phyloP scores from a whole-genome alignment of 768 basidiomycete species.

The Tulasnella sp. region DNA sequence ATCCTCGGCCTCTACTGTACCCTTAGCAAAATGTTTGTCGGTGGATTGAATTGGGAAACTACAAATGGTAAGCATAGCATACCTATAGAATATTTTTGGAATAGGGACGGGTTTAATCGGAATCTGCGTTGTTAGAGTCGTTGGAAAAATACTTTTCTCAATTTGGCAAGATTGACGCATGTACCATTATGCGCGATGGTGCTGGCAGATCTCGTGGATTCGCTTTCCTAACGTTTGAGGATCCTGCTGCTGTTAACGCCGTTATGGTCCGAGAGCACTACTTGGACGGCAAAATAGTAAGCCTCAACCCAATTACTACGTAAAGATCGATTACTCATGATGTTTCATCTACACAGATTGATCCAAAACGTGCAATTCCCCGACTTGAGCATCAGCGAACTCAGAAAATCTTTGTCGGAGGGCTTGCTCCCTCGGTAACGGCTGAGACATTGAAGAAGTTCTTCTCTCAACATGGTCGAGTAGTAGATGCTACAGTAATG shows the following conservation, averaged over 20 bases:
- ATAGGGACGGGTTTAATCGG: constrained; percentile 7
- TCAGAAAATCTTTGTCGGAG: constrained; percentile 93
- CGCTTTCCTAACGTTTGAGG: constrained; percentile 93
- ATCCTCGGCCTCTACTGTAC: constrained; percentile 25
- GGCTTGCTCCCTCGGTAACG: constrained; percentile 81
- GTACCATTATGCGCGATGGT: constrained; percentile 97
- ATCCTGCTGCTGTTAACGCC: constrained; percentile 81
- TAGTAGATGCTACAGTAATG: constrained; percentile 98
- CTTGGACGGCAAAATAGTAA: constrained; percentile 92
- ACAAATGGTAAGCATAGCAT: constrained; percentile 68
- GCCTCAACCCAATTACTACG: constrained; percentile 26
- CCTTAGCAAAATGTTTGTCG: constrained; percentile 98
- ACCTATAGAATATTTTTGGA: constrained; percentile 21
- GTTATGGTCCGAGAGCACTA: constrained; percentile 94
- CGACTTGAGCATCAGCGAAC: constrained; percentile 88
- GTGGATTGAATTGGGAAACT: constrained; percentile 99
- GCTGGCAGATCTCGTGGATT: constrained; percentile 92
- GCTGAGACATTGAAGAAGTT: constrained; percentile 87
- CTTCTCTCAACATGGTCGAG: constrained; percentile 87
- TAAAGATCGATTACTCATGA: background rate
- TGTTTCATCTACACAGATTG: constrained; percentile 49
- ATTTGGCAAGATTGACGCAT: constrained; percentile 94
- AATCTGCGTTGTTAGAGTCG: constrained; percentile 35
- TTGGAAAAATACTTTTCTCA: constrained; percentile 83
- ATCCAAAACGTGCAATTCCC: constrained; percentile 98